Evolutionary conservation across 331 rosid genomes (phyloP).

Genomic region (Malus hybrid): DNA sequence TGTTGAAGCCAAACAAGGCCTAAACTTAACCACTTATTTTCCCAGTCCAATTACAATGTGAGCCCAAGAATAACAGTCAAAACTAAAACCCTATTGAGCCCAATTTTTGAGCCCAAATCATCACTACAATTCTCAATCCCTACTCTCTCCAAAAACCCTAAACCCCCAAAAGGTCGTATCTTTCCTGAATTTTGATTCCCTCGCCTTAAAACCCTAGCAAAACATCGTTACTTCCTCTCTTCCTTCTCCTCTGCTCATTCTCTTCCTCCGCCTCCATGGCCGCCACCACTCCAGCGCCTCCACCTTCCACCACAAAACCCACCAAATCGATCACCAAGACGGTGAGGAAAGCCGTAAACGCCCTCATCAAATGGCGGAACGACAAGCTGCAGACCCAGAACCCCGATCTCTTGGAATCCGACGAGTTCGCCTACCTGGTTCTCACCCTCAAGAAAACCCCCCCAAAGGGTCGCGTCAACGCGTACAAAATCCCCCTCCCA

Average conservation of each 20-base stretch:
- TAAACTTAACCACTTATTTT: not conserved
- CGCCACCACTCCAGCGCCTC: not conserved
- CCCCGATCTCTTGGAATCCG: conserved; percentile 49
- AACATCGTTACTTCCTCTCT: not conserved
- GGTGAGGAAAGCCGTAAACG: conserved; percentile 35
- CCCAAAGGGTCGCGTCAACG: conserved; percentile 38
- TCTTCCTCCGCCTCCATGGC: conserved; percentile 15
- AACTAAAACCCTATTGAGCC: not conserved
- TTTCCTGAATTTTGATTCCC: not conserved
- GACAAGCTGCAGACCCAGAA: conserved; percentile 33
- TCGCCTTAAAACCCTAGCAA: not conserved
- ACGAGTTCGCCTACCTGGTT: conserved; percentile 56
- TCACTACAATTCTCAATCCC: not conserved
- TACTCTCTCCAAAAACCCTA: not conserved
- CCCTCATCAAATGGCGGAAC: conserved; percentile 61
- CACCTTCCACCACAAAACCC: conserved; percentile 11
- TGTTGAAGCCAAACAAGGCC: not conserved
- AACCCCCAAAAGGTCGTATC: not conserved
- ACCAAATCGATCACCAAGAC: conserved; percentile 13
- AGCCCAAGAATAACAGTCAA: not conserved
- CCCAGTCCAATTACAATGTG: not conserved
- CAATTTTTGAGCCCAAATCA: not conserved
- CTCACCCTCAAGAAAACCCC: conserved; percentile 62
- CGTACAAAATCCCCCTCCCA: conserved; percentile 52
- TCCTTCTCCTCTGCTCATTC: not conserved